These are phyloP conservation scores for Starmerella apis DNA, from an alignment of 805 yeast genomes.

Conservation along the genomic window DNA sequence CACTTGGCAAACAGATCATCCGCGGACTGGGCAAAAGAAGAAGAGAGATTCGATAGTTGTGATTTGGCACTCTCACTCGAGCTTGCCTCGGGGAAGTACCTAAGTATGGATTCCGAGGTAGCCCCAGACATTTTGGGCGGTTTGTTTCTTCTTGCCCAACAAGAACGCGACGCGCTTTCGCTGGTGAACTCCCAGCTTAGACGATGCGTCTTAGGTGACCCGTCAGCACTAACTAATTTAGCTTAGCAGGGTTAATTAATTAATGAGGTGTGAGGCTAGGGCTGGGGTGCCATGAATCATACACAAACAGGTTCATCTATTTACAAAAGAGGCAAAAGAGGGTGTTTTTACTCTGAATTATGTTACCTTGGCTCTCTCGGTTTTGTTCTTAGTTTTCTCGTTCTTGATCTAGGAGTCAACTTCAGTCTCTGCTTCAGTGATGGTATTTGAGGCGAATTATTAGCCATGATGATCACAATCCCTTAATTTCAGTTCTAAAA, in stretches of 20 bases:
- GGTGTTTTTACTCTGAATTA: neutral
- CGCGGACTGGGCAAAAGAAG: conserved; percentile 10
- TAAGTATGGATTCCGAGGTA: neutral
- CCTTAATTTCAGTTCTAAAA: no score
- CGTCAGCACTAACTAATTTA: neutral
- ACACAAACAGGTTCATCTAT: neutral
- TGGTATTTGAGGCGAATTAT: no score
- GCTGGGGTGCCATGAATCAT: neutral
- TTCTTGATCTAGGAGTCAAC: no score
- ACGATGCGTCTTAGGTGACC: neutral
- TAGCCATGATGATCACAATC: no score
- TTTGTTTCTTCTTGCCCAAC: neutral
- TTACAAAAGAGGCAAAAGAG: neutral
- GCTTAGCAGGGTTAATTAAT: neutral
- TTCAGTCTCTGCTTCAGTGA: no score
- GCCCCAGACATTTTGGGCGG: neutral
- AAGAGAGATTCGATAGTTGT: conserved; percentile 6
- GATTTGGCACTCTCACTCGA: neutral
- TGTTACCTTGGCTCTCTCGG: neutral
- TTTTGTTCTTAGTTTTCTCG: neutral
- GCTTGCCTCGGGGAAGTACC: conserved; percentile 14
- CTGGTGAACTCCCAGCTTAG: neutral
- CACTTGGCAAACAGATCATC: conserved; percentile 42
- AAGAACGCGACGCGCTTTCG: neutral
- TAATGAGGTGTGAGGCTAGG: no score